Evolutionary conservation across 768 basidiomycete genomes (phyloP), one percentile per base, ranked within the genome.

Genomic region (Pholiota microspora): DNA sequence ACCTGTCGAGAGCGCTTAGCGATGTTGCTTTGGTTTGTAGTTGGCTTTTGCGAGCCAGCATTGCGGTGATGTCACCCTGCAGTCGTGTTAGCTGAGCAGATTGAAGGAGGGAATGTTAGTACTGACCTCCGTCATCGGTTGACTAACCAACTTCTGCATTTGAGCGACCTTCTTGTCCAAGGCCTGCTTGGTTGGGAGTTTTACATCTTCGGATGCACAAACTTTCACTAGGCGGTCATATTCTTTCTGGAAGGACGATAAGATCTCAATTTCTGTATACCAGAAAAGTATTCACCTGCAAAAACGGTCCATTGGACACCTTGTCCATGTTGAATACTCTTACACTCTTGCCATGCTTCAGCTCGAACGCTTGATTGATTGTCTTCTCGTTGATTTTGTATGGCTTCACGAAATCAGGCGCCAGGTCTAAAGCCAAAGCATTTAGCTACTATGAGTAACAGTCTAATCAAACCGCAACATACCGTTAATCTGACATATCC

Each of bases 401-500:
- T 0, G 85, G 78, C 66, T 88, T 87, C 27, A 79, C 70, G 15
- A 71, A 62, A 38, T 84, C 78, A 44, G 73, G 67, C 24, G 76
- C 73, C 40, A 88, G 71, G 64, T 79, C 83, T 81, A 57, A 10
- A 58, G 54, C 32, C 35, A 34, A n/a, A 18, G 15, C 47, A 15
- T 27, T 18, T 59, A 34, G 28, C 45, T 63, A 45, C n/a, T 16
- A 46, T 62, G 2, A 7, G 16, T 24, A 42, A 35, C 48, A 24
- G 40, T 4, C 8, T n/a, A 29, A 18, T 7, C 4, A 18, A 35
- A 25, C n/a, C 29, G 12, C 27, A 25, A 77, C 91, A 60, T 53
- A 94, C 94, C 82, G 16, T 72, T 69, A 32, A 98, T 76, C 70
- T 91, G 82, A 65, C 92, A 94, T 45, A 94, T 79, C 52, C 95